These are phyloP conservation scores for Thermothielavioides terrestris DNA, from an alignment of 495 filamentous ascomycete genomes.

Conservation along the genomic window DNA sequence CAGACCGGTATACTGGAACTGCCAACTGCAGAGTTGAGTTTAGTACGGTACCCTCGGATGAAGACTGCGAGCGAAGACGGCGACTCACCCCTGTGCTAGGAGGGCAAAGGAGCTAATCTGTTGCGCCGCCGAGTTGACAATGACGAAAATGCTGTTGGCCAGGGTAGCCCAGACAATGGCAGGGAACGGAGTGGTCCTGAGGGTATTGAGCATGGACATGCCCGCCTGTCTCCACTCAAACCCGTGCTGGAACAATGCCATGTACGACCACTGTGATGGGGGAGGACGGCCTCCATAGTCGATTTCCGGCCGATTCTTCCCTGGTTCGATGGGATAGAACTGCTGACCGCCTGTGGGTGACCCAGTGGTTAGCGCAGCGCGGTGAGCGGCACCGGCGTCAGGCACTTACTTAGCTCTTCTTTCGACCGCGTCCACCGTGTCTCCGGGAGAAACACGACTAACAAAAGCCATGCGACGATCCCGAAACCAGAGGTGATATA, in stretches of 20 bases:
- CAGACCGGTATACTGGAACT: slow-evolving; percentile 17
- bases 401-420: no score
- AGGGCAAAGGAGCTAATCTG: slow-evolving; percentile 17
- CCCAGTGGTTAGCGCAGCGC: no score
- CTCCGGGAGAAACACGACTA: slow-evolving; percentile 18
- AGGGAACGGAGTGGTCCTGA: slow-evolving; percentile 17
- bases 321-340: slow-evolving; percentile 5
- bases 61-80: neutral
- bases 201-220: slow-evolving; percentile 15
- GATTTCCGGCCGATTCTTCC: slow-evolving; percentile 12
- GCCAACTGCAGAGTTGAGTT: slow-evolving; percentile 4
- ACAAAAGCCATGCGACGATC: slow-evolving; percentile 16
- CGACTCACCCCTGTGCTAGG: slow-evolving; percentile 12
- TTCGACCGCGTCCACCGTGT: slow-evolving; percentile 20
- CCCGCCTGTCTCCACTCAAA: slow-evolving; percentile 12
- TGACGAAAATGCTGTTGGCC: slow-evolving; percentile 20
- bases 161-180: slow-evolving; percentile 19
- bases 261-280: slow-evolving; percentile 7
- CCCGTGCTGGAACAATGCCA: slow-evolving; percentile 12
- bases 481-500: slow-evolving; percentile 18
- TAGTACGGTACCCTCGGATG: neutral
- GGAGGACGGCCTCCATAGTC: slow-evolving; percentile 4
- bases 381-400: no score
- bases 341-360: slow-evolving; percentile 6
- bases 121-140: slow-evolving; percentile 12